Conservation (phyloP, 2,329 filamentous ascomycete genomes). For the Waltergamsia citrina region DNA sequence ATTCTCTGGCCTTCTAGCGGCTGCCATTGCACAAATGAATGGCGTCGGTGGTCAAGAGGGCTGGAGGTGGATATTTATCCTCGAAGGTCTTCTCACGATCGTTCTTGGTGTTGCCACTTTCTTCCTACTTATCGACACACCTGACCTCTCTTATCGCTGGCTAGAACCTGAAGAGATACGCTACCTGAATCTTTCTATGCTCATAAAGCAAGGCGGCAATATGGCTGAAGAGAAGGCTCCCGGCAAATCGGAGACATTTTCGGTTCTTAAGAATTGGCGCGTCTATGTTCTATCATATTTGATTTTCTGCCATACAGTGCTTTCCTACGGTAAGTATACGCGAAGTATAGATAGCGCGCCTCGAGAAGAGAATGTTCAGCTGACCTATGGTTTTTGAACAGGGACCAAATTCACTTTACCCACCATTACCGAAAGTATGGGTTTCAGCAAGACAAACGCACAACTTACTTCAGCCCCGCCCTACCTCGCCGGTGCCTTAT, state of each 20-base stretch:
- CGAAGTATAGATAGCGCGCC: neutral
- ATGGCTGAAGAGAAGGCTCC: slow-evolving; percentile 11
- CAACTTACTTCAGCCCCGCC: slow-evolving; percentile 43
- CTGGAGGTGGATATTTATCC: slow-evolving; percentile 15
- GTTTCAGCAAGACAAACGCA: slow-evolving; percentile 15
- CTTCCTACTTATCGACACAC: slow-evolving; percentile 29
- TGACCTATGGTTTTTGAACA: neutral
- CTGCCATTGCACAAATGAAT: slow-evolving; percentile 60
- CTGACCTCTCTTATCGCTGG: slow-evolving; percentile 3
- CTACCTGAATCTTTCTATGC: slow-evolving; percentile 12
- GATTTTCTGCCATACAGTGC: slow-evolving; percentile 14
- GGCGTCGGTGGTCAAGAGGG: slow-evolving; percentile 49
- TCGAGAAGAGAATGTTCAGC: neutral
- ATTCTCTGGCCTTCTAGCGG: slow-evolving; percentile 64
- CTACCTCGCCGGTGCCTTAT: slow-evolving; percentile 50
- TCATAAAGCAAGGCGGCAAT: slow-evolving; percentile 20
- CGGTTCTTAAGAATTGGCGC: slow-evolving; percentile 18
- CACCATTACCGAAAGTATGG: slow-evolving; percentile 14
- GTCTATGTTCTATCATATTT: slow-evolving; percentile 18
- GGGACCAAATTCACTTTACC: slow-evolving; percentile 15
- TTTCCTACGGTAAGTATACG: slow-evolving; percentile 12
- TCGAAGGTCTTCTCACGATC: slow-evolving; percentile 17
- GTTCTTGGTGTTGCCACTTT: slow-evolving; percentile 31
- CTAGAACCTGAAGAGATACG: slow-evolving; percentile 3
- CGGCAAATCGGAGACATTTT: slow-evolving; percentile 14